phyloP scores from a whole-genome alignment of 2,329 filamentous ascomycete genomes.

The Pseudogymnoascus sp. region DNA sequence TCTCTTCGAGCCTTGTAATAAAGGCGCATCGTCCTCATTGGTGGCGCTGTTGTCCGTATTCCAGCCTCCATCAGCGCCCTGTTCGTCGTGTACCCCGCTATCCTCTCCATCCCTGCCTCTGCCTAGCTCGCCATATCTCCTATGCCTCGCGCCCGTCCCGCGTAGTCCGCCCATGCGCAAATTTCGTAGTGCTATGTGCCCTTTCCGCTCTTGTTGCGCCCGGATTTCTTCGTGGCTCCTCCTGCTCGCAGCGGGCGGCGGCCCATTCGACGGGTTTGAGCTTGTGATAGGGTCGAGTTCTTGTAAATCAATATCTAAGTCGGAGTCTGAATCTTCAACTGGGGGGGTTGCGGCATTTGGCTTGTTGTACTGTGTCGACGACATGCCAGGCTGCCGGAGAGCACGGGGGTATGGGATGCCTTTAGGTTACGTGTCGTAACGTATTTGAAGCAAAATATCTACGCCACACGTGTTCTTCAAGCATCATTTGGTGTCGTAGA shows the following conservation, averaged over 20 bases:
- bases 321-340: constrained; percentile 63
- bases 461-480: background rate
- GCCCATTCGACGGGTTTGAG: constrained; percentile 19
- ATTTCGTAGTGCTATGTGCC: constrained; percentile 62
- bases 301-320: constrained; percentile 68
- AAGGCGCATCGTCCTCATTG: constrained; percentile 62
- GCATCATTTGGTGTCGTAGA: background rate
- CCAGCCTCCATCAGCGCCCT: constrained; percentile 39
- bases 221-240: constrained; percentile 24
- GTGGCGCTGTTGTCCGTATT: constrained; percentile 52
- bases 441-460: constrained; percentile 1
- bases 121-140: constrained; percentile 54
- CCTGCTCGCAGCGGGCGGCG: constrained; percentile 23
- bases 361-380: constrained; percentile 28
- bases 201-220: constrained; percentile 25
- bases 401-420: background rate
- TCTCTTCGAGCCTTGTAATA: constrained; percentile 42
- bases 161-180: constrained; percentile 59
- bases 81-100: constrained; percentile 58
- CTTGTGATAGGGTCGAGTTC: constrained; percentile 60
- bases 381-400: constrained; percentile 23
- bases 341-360: constrained; percentile 49
- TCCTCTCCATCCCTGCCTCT: constrained; percentile 47
- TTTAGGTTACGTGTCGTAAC: constrained; percentile 4
- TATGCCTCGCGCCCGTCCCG: constrained; percentile 41